Conservation (phyloP, 257 asterid species). For the Capsicum rhomboideum region DNA sequence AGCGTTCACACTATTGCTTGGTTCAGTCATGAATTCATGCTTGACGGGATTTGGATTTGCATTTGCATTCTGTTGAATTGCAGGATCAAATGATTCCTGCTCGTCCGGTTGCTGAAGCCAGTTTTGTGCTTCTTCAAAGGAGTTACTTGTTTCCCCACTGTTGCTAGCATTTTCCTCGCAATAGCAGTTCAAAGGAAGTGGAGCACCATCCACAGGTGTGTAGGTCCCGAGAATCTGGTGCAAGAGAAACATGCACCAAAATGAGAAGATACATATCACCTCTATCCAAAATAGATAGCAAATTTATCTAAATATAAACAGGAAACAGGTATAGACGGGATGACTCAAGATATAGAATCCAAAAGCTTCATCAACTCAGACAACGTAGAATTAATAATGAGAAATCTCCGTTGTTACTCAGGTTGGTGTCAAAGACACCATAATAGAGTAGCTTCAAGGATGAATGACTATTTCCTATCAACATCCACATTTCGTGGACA, state of each 20-base stretch:
- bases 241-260: not conserved
- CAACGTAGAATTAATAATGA: not conserved
- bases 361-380: not conserved
- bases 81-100: slow-evolving; percentile 26
- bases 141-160: slow-evolving; percentile 39
- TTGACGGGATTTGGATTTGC: slow-evolving; percentile 49
- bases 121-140: not conserved
- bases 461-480: not conserved
- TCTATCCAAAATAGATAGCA: not conserved
- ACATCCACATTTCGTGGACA: not conserved
- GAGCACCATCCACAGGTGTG: slow-evolving; percentile 25
- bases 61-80: slow-evolving; percentile 25
- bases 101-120: slow-evolving; percentile 31
- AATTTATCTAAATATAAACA: not conserved
- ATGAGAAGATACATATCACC: not conserved
- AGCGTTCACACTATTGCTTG: slow-evolving; percentile 36
- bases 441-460: not conserved
- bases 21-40: slow-evolving; percentile 70
- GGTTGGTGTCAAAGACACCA: not conserved
- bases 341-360: not conserved
- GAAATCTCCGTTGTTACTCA: not conserved
- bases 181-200: slow-evolving; percentile 24
- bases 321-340: not conserved
- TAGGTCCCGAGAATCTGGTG: slow-evolving; percentile 66
- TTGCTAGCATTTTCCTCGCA: slow-evolving; percentile 8